Conservation (phyloP, 306 rosid genomes). For the Hylodesmum podocarpum region DNA sequence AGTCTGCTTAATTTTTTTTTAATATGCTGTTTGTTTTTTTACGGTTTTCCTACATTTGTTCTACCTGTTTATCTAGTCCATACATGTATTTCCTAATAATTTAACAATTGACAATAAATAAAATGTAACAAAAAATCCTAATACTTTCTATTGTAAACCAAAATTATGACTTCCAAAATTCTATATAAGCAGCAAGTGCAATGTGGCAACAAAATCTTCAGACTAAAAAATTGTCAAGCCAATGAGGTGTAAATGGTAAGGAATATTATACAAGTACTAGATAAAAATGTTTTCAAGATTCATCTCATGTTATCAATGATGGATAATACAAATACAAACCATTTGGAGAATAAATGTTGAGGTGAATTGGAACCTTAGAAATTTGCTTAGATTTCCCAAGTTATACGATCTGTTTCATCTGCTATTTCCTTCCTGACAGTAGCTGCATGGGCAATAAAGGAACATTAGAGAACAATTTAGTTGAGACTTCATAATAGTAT, state of each 20-base stretch:
- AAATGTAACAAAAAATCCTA: slow-evolving; percentile 26
- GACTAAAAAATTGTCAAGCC: neutral
- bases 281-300: slow-evolving; percentile 8
- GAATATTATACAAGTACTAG: slow-evolving; percentile 1
- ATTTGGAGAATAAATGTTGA: slow-evolving; percentile 96
- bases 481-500: neutral
- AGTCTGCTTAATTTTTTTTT: too few species aligned
- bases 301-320: slow-evolving; percentile 19
- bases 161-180: neutral
- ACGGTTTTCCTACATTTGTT: too few species aligned
- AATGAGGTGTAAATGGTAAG: neutral
- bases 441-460: slow-evolving; percentile 53
- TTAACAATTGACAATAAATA: too few species aligned
- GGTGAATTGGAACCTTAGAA: slow-evolving; percentile 90
- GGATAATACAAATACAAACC: slow-evolving; percentile 54
- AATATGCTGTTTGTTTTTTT: too few species aligned
- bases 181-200: slow-evolving; percentile 11
- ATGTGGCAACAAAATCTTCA: neutral
- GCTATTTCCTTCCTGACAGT: slow-evolving; percentile 87
- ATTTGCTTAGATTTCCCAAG: slow-evolving; percentile 91
- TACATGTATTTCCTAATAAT: too few species aligned
- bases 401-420: slow-evolving; percentile 98
- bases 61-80: too few species aligned
- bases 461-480: slow-evolving; percentile 6
- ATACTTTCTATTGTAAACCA: slow-evolving; percentile 23